Base-by-base conservation (phyloP, 768 basidiomycete genomes). In the Kwoniella newhampshirensis region DNA sequence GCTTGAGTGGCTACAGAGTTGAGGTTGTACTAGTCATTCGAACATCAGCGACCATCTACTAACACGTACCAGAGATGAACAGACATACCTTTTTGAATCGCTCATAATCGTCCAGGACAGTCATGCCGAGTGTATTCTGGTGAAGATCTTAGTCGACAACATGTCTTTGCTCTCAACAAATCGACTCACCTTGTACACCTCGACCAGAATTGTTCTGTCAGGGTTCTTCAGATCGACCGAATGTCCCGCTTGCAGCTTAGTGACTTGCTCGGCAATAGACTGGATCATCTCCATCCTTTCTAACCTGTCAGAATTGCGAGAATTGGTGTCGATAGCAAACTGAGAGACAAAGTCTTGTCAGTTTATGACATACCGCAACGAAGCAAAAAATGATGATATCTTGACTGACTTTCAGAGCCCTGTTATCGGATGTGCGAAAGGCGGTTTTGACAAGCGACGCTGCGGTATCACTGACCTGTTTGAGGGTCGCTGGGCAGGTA, bases 211-310 rank as follows among this genome's bases (percentile, higher is more conserved):
- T 9, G 67, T 68, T 52, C 67, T 44, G 30, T 72, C 67, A 1
- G 63, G 64, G 32, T 66, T 49, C 28, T 53, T 62, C 37, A 72
- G 47, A 60, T 72, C 67, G 4, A 72, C 70, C 18, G 41, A 63
- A 37, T 72, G 70, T 3, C 55, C 57, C 30, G 28, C 41, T 9
- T 60, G 57, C 2, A 68, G 36, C 18, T 51, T 46, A 15, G 57
- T 47, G 11, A 72, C 64, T 27, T 59, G 41, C n/a, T 65, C 63
- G 11, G 70, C 70, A 17, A 69, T 49, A 17, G 54, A 46, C 15
- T 64, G 61, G 54, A 72, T 72, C 63, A 67, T 57, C 12, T 66
- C 60, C 51, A 72, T 60, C 17, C 67, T 26, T 7, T 68, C 65
- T 20, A 72, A 27, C 36, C 54, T 59, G 35, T 63, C 48, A 1